Percentiles rank a stretch among this genome's conserved stretches.
phyloP scores from a whole-genome alignment of 331 rosid genomes.

The Rhamnella rubrinervis region DNA sequence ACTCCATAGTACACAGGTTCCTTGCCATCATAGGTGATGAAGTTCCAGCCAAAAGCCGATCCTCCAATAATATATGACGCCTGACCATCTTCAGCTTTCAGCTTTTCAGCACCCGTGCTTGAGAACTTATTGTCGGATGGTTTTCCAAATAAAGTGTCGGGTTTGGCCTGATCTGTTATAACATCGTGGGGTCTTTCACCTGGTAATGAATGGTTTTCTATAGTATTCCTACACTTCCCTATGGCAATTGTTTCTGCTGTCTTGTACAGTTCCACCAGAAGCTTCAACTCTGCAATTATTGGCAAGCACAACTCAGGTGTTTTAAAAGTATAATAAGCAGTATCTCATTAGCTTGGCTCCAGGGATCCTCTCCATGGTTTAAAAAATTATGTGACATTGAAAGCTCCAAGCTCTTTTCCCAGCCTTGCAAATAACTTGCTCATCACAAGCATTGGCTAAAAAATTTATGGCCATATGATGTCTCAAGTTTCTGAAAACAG shows the following conservation, averaged over 20 bases:
- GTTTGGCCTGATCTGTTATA: background rate
- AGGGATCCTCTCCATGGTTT: background rate
- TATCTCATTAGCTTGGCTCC: background rate
- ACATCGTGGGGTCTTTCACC: constrained; percentile 9
- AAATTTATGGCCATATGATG: background rate
- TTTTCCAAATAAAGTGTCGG: background rate
- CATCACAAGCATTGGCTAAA: background rate
- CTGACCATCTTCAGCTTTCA: constrained; percentile 35
- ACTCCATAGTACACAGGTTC: constrained; percentile 68
- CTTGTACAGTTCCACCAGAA: constrained; percentile 45
- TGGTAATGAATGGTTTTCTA: constrained; percentile 9
- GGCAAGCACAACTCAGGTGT: background rate
- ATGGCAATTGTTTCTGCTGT: constrained; percentile 27
- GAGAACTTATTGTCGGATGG: constrained; percentile 25
- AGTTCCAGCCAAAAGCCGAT: constrained; percentile 92
- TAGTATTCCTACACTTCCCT: background rate
- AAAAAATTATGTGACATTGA: background rate
- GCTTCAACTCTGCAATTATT: constrained; percentile 65
- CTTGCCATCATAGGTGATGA: constrained; percentile 50
- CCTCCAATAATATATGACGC: constrained; percentile 79
- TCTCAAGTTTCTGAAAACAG: background rate
- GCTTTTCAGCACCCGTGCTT: constrained; percentile 34
- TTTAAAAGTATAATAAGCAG: background rate
- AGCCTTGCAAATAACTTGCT: background rate
- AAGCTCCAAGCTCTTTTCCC: background rate